Evolutionary conservation across 768 basidiomycete species (phyloP).

Genomic region (Xerocomellus amylosporus): DNA sequence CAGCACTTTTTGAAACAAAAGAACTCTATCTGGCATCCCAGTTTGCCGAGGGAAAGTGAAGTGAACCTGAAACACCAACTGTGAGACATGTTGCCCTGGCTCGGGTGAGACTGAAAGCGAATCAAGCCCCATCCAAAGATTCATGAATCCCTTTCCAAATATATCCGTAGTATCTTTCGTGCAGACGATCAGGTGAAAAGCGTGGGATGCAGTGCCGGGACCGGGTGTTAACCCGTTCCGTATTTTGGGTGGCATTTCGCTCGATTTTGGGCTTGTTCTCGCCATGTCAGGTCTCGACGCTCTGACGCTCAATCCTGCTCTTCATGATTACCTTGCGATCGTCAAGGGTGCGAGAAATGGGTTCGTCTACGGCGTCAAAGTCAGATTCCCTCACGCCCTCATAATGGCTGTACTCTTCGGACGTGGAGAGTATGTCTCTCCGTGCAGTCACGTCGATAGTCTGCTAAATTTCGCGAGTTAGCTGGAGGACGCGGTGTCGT

Average conservation of each 20-base stretch:
- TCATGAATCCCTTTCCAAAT: too few relatives aligned
- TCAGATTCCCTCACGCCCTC: conserved; percentile 92
- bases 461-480: conserved; percentile 31
- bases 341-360: conserved; percentile 93
- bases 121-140: too few relatives aligned
- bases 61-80: background rate
- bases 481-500: conserved; percentile 66
- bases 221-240: background rate
- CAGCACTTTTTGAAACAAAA: background rate
- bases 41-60: background rate
- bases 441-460: background rate
- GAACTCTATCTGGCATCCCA: background rate
- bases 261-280: background rate
- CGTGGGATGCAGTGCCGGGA: too few relatives aligned
- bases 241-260: background rate
- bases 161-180: too few relatives aligned
- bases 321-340: conserved; percentile 89
- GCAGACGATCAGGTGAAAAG: too few relatives aligned
- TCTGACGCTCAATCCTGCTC: conserved; percentile 56
- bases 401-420: conserved; percentile 96
- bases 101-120: too few relatives aligned
- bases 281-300: conserved; percentile 27
- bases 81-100: background rate
- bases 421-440: conserved; percentile 72
- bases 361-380: conserved; percentile 86